Percentiles rank a stretch among this genome's conserved stretches.
Conservation (phyloP, 2,329 filamentous ascomycete genomes). For the Cryphonectria parasitica region DNA sequence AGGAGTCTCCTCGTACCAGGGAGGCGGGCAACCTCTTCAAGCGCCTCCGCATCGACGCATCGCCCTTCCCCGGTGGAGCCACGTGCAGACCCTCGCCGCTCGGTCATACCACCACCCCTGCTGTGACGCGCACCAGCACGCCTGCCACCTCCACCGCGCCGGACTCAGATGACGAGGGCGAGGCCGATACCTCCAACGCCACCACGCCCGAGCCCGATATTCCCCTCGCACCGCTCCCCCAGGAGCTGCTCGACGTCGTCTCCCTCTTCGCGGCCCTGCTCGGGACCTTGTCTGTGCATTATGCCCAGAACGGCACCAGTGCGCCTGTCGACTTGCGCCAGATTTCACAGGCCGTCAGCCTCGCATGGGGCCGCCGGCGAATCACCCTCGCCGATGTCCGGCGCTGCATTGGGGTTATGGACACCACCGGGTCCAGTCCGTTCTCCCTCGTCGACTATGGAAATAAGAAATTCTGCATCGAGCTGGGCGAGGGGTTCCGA, state of each 20-base stretch:
- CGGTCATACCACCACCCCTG: background rate
- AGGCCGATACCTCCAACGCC: conserved; percentile 31
- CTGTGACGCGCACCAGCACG: conserved; percentile 38
- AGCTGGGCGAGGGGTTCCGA: conserved; percentile 49
- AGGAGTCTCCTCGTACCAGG: conserved; percentile 32
- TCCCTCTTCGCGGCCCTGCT: conserved; percentile 69
- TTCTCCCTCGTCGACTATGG: conserved; percentile 53
- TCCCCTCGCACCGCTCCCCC: conserved; percentile 54
- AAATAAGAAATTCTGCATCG: conserved; percentile 61
- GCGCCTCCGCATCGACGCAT: conserved; percentile 45
- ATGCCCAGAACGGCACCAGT: conserved; percentile 67
- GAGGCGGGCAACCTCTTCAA: conserved; percentile 45
- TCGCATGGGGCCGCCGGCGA: conserved; percentile 72
- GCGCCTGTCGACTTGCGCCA: conserved; percentile 66
- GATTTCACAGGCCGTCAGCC: conserved; percentile 65
- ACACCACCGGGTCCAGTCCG: conserved; percentile 29
- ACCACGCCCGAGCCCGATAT: conserved; percentile 28
- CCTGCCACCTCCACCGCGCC: conserved; percentile 44
- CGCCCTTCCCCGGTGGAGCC: conserved; percentile 34
- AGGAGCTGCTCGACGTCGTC: conserved; percentile 62
- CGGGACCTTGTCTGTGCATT: conserved; percentile 69
- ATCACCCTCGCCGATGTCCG: conserved; percentile 69
- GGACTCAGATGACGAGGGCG: conserved; percentile 41
- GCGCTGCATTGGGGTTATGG: conserved; percentile 67
- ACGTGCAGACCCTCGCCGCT: conserved; percentile 37